These are phyloP conservation scores for Odontarrhena argentea DNA, from an alignment of 345 rosid species.

Conservation along the genomic window DNA sequence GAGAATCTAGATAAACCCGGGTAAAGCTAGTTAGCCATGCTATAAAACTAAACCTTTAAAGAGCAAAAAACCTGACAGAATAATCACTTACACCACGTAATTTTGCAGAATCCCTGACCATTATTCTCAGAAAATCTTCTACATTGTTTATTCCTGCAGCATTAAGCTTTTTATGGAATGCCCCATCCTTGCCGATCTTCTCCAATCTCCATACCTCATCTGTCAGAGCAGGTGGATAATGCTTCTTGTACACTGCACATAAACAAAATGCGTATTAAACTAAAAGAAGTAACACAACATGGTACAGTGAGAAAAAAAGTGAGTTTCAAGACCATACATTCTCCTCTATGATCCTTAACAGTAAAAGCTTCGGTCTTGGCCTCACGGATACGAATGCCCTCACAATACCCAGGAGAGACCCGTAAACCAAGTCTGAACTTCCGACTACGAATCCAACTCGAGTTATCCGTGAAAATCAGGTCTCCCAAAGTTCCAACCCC, in stretches of 20 bases:
- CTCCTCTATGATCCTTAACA: constrained; percentile 98
- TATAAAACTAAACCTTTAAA: constrained; percentile 17
- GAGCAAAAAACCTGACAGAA: constrained; percentile 22
- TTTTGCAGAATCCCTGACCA: constrained; percentile 71
- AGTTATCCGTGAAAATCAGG: constrained; percentile 88
- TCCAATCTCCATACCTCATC: constrained; percentile 99
- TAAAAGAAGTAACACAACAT: constrained; percentile 20
- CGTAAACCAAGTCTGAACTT: constrained; percentile 93
- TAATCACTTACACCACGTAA: constrained; percentile 72
- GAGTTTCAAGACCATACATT: constrained; percentile 51
- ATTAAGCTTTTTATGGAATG: constrained; percentile 88
- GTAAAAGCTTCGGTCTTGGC: constrained; percentile 97
- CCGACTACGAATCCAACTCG: constrained; percentile 98
- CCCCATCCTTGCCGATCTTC: constrained; percentile 98
- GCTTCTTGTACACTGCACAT: constrained; percentile 93
- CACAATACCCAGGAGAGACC: constrained; percentile 73
- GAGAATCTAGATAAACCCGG: constrained; percentile 60
- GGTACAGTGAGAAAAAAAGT: constrained; percentile 5
- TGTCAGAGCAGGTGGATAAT: constrained; percentile 83
- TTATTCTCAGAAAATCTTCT: constrained; percentile 78
- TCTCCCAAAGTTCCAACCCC: constrained; percentile 97
- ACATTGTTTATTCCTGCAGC: constrained; percentile 52
- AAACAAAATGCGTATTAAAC: constrained; percentile 17
- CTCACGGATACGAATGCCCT: constrained; percentile 82
- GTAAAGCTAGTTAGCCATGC: constrained; percentile 35